Conservation (phyloP, 2,329 filamentous ascomycete genomes). For the Plenodomus biglobosus region DNA sequence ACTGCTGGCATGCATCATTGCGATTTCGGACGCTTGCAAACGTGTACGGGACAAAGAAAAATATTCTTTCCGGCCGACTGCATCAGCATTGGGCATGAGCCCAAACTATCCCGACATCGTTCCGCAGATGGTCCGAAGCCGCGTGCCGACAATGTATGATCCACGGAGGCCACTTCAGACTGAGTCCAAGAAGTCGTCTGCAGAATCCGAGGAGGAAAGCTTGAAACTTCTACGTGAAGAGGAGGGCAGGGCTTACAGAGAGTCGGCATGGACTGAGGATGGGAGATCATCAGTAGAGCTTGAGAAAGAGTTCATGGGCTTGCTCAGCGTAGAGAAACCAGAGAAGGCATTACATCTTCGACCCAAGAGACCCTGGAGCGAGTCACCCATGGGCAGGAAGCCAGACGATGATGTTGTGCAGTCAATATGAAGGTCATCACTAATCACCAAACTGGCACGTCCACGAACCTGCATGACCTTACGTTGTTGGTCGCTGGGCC, state of each 20-base stretch:
- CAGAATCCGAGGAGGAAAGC: constrained; percentile 21
- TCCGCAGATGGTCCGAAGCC: constrained; percentile 12
- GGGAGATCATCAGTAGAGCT: constrained; percentile 3
- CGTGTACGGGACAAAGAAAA: constrained; percentile 17
- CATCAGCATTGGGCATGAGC: constrained; percentile 32
- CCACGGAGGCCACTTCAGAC: constrained; percentile 15
- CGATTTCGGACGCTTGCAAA: constrained; percentile 18
- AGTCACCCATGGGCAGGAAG: constrained; percentile 13
- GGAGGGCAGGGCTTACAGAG: constrained; percentile 13
- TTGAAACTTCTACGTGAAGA: constrained; percentile 10
- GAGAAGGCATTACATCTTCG: constrained; percentile 17
- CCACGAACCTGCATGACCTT: neutral
- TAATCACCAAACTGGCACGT: neutral
- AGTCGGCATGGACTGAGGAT: constrained; percentile 19
- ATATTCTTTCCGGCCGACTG: constrained; percentile 36
- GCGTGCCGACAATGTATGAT: constrained; percentile 31
- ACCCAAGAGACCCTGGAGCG: constrained; percentile 35
- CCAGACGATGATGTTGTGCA: constrained; percentile 5
- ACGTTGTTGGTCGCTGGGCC: neutral
- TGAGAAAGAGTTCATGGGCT: constrained; percentile 18
- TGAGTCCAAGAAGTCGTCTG: constrained; percentile 3
- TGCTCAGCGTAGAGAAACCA: constrained; percentile 21
- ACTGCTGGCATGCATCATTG: constrained; percentile 16
- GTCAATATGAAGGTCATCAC: constrained; percentile 5
- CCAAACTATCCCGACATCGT: constrained; percentile 24